phyloP scores from a whole-genome alignment of 371 early-diverging fungal species.

The Rhizopus arrhizus region DNA sequence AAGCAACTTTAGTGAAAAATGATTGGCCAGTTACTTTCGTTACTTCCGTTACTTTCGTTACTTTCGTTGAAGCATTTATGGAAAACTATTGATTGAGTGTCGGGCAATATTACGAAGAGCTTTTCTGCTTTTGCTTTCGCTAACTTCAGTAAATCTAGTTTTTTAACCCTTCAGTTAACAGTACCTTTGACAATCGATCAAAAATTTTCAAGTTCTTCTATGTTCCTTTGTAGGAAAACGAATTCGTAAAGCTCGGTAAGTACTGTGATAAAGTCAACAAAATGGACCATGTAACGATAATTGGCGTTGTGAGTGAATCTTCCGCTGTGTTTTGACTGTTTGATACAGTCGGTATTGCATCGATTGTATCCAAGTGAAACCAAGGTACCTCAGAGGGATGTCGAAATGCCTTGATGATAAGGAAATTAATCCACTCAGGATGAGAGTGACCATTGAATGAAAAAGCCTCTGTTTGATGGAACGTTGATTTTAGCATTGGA shows the following conservation, averaged over 20 bases:
- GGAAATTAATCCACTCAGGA: no score
- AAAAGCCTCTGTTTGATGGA: no score
- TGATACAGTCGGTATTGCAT: no score
- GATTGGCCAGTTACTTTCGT: constrained; percentile 14
- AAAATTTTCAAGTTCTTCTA: constrained; percentile 17
- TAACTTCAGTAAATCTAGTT: constrained; percentile 21
- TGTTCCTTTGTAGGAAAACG: constrained; percentile 18
- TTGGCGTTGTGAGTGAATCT: no score
- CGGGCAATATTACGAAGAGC: constrained; percentile 13
- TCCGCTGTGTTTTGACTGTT: no score
- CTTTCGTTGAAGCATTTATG: constrained; percentile 13
- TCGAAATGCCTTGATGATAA: no score
- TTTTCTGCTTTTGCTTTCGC: constrained; percentile 15
- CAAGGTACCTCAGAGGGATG: no score
- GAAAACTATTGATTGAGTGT: constrained; percentile 19
- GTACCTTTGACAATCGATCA: constrained; percentile 21
- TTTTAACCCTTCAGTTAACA: constrained; percentile 23
- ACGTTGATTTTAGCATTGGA: no score
- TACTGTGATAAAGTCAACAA: constrained; percentile 19
- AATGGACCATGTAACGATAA: no score
- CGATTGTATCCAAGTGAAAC: no score
- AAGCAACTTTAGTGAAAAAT: constrained; percentile 15
- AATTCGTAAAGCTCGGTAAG: constrained; percentile 17
- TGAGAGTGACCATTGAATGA: no score
- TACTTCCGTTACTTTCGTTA: no score